phyloP scores from a whole-genome alignment of 2,329 filamentous ascomycete genomes.

The Corynespora cassiicola region DNA sequence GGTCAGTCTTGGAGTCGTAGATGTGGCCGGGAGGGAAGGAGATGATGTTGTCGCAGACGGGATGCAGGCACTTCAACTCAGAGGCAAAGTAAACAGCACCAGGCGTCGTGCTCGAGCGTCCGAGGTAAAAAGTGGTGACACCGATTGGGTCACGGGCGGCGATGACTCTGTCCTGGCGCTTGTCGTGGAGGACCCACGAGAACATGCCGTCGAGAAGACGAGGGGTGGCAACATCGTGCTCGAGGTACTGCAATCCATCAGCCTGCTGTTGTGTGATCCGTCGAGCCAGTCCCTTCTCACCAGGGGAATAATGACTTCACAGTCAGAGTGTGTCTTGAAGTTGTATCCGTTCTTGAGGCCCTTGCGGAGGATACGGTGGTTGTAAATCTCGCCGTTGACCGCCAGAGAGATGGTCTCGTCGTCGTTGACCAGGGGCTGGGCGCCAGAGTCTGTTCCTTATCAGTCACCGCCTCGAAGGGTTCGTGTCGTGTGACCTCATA shows the following conservation, averaged over 20 bases:
- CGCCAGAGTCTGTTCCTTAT: slow-evolving; percentile 76
- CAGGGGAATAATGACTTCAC: slow-evolving; percentile 97
- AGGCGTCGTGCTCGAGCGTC: slow-evolving; percentile 81
- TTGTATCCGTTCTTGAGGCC: slow-evolving; percentile 81
- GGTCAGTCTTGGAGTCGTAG: slow-evolving; percentile 90
- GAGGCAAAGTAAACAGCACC: slow-evolving; percentile 94
- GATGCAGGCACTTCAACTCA: slow-evolving; percentile 90
- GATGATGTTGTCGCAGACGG: slow-evolving; percentile 94
- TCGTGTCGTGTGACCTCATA: slow-evolving; percentile 56
- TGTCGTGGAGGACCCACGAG: slow-evolving; percentile 98
- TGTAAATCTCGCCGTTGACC: slow-evolving; percentile 99
- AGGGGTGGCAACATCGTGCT: slow-evolving; percentile 90
- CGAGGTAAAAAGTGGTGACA: slow-evolving; percentile 96
- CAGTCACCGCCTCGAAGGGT: slow-evolving; percentile 17
- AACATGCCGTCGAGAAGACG: slow-evolving; percentile 99
- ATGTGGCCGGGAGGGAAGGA: slow-evolving; percentile 94
- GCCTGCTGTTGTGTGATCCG: slow-evolving; percentile 10
- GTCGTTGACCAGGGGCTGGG: slow-evolving; percentile 92
- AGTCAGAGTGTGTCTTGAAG: slow-evolving; percentile 99
- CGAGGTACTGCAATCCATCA: slow-evolving; percentile 72
- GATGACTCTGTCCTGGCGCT: slow-evolving; percentile 88
- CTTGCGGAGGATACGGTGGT: slow-evolving; percentile 95
- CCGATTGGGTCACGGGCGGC: slow-evolving; percentile 96
- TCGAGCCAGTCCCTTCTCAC: slow-evolving; percentile 58
- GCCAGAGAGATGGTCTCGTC: slow-evolving; percentile 88